Percentiles rank a stretch among this genome's conserved stretches.
phyloP scores from a whole-genome alignment of 208 protist species.

The Angomonas ambiguus region DNA sequence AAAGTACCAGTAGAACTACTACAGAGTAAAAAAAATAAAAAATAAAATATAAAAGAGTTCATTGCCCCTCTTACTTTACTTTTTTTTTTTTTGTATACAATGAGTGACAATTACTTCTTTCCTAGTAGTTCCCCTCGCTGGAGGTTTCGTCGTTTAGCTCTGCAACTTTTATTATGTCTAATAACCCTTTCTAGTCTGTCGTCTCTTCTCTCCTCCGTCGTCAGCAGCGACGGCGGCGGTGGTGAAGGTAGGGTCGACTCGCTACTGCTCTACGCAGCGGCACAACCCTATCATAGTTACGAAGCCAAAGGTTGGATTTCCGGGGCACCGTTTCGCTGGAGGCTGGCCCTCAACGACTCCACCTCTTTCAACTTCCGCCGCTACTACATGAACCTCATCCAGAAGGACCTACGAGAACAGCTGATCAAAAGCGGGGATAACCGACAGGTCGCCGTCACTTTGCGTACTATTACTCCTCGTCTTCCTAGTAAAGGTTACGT shows the following conservation, averaged over 20 bases:
- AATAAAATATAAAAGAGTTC: constrained; percentile 4
- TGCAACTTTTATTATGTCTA: too few relatives aligned
- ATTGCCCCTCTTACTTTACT: constrained; percentile 2
- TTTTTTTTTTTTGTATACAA: constrained; percentile 9
- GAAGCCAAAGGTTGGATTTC: not conserved
- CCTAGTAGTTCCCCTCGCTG: not conserved
- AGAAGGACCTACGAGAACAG: not conserved
- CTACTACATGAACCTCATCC: not conserved
- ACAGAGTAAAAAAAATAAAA: not conserved
- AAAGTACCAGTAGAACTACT: too few relatives aligned
- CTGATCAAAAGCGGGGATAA: not conserved
- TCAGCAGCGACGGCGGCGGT: not conserved
- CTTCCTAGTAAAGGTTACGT: not conserved
- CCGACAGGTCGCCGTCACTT: not conserved
- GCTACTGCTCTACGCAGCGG: not conserved
- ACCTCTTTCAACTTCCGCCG: not conserved
- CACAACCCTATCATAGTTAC: not conserved
- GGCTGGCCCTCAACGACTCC: not conserved
- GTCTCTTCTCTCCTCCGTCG: not conserved
- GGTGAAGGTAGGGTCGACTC: too few relatives aligned
- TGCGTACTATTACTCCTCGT: not conserved
- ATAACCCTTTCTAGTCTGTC: too few relatives aligned
- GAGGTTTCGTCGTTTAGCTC: too few relatives aligned
- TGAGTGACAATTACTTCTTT: not conserved
- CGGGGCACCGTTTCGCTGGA: not conserved